phyloP scores from a whole-genome alignment of 2,329 filamentous ascomycete species.

The Stemphylium vesicarium region DNA sequence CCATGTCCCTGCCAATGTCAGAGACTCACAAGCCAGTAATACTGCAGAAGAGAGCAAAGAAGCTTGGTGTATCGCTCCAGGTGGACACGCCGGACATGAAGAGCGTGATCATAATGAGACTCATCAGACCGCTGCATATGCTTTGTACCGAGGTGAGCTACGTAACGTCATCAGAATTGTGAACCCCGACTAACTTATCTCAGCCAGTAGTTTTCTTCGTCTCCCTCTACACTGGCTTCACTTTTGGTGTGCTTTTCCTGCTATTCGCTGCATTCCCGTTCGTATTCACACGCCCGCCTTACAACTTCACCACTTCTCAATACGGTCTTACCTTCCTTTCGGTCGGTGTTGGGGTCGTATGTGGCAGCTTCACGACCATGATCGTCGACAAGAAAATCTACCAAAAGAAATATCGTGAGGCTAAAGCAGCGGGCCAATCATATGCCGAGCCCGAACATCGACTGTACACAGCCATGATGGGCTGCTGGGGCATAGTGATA shows the following conservation, averaged over 20 bases:
- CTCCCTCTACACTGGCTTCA: slow-evolving; percentile 45
- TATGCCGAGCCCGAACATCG: slow-evolving; percentile 62
- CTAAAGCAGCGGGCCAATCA: slow-evolving; percentile 30
- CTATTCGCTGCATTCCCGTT: slow-evolving; percentile 46
- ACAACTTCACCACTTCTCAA: slow-evolving; percentile 38
- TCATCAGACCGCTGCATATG: slow-evolving; percentile 60
- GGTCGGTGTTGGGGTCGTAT: slow-evolving; percentile 39
- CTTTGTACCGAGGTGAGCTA: slow-evolving; percentile 39
- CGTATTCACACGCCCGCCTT: slow-evolving; percentile 41
- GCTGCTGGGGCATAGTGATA: slow-evolving; percentile 60
- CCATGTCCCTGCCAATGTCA: slow-evolving; percentile 51
- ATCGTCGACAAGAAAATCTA: slow-evolving; percentile 49
- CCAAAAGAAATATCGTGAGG: slow-evolving; percentile 37
- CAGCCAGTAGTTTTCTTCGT: slow-evolving; percentile 46
- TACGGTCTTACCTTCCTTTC: slow-evolving; percentile 44
- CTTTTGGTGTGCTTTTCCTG: slow-evolving; percentile 45
- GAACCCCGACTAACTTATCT: background rate
- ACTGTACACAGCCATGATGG: slow-evolving; percentile 65
- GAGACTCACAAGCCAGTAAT: slow-evolving; percentile 65
- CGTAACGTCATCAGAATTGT: no score
- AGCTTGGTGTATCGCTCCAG: slow-evolving; percentile 1
- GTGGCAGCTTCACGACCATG: slow-evolving; percentile 39
- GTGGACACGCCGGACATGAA: slow-evolving; percentile 18
- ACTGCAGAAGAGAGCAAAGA: slow-evolving; percentile 48
- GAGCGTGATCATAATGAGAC: slow-evolving; percentile 47